Evolutionary conservation across 1,284 basidiomycete species (phyloP).

Genomic region (Wolfiporia cocos): DNA sequence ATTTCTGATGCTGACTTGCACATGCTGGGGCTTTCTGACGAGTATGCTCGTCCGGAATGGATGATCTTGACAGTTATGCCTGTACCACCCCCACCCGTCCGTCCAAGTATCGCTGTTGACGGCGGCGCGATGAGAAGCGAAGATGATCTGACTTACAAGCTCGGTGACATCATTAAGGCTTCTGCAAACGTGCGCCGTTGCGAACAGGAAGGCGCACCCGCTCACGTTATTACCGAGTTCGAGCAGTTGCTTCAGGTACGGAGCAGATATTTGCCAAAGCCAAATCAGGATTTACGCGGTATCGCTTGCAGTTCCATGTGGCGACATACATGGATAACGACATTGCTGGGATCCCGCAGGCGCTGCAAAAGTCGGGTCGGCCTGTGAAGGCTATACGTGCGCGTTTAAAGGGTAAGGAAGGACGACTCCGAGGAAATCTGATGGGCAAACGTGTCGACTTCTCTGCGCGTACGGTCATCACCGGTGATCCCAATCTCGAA

Average conservation of each 20-base stretch:
- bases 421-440: conserved; percentile 94
- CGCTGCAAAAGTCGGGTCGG: conserved; percentile 94
- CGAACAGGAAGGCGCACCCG: conserved; percentile 95
- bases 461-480: conserved; percentile 98
- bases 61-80: conserved; percentile 99
- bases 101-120: conserved; percentile 95
- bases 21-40: conserved; percentile 89
- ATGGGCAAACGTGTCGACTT: conserved; percentile 99
- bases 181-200: conserved; percentile 89
- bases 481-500: conserved; percentile 96
- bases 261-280: not conserved
- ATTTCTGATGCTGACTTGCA: conserved; percentile 89
- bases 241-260: conserved; percentile 89
- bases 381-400: conserved; percentile 99
- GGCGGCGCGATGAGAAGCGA: conserved; percentile 96
- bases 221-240: conserved; percentile 94
- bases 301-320: conserved; percentile 76
- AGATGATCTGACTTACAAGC: conserved; percentile 98
- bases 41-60: conserved; percentile 98
- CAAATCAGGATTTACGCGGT: conserved; percentile 5
- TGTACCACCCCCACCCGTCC: conserved; percentile 96
- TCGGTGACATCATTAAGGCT: conserved; percentile 96
- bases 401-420: conserved; percentile 98
- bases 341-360: conserved; percentile 96
- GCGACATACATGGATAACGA: conserved; percentile 99